Conservation (phyloP, 2,329 filamentous ascomycete species). For the Cladosporium sp. region DNA sequence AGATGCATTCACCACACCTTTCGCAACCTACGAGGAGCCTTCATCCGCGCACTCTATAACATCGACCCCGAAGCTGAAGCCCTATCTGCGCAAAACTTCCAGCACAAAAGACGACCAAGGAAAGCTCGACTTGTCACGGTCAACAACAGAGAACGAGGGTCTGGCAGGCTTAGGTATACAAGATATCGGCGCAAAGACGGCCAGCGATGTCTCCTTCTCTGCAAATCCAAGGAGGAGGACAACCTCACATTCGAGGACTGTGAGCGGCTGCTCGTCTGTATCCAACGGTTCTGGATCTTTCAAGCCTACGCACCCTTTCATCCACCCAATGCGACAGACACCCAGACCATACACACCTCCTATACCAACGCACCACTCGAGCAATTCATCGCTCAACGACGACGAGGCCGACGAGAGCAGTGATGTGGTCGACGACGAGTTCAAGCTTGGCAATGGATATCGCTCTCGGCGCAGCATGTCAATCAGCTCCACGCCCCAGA, state of each 20-base stretch:
- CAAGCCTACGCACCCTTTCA: slow-evolving; percentile 54
- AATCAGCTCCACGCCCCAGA: slow-evolving; percentile 41
- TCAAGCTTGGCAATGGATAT: slow-evolving; percentile 42
- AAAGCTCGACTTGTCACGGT: slow-evolving; percentile 56
- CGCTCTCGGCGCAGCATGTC: slow-evolving; percentile 47
- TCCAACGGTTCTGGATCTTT: slow-evolving; percentile 52
- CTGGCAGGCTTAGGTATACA: slow-evolving; percentile 57
- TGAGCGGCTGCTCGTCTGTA: slow-evolving; percentile 57
- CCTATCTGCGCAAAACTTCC: slow-evolving; percentile 57
- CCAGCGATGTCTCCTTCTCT: slow-evolving; percentile 48
- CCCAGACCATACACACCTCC: slow-evolving; percentile 58
- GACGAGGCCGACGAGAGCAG: slow-evolving; percentile 44
- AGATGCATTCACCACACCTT: slow-evolving; percentile 35
- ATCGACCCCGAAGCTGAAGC: slow-evolving; percentile 53
- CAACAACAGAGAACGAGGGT: slow-evolving; percentile 56
- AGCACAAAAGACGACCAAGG: slow-evolving; percentile 49
- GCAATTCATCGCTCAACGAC: slow-evolving; percentile 51
- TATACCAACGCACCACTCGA: slow-evolving; percentile 48
- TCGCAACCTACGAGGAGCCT: slow-evolving; percentile 36
- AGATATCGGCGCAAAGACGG: slow-evolving; percentile 44
- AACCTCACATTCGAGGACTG: slow-evolving; percentile 53
- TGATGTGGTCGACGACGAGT: slow-evolving; percentile 51
- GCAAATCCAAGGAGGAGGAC: slow-evolving; percentile 41
- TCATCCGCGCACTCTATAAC: slow-evolving; percentile 23
- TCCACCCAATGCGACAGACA: slow-evolving; percentile 59